Conservation (phyloP, 495 filamentous ascomycete genomes). For the Venustampulla echinocandica region DNA sequence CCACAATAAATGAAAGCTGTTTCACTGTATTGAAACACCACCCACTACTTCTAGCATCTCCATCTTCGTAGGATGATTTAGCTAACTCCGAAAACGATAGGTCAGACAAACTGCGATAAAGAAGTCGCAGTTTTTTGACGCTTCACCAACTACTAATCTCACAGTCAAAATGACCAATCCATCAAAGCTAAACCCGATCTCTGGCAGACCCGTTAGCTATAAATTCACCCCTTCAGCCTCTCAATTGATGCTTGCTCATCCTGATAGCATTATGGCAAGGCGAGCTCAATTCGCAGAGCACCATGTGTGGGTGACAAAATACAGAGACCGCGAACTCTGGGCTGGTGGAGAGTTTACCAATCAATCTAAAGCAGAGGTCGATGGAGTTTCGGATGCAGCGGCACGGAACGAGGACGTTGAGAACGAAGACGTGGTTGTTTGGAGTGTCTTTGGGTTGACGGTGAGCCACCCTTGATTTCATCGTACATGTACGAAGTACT, state of each 20-base stretch:
- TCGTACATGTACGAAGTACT: neutral
- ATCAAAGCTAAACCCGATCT: conserved; percentile 55
- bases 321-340: conserved; percentile 70
- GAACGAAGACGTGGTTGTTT: conserved; percentile 47
- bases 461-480: conserved; percentile 1
- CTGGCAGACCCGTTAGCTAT: conserved; percentile 66
- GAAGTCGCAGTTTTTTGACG: conserved; percentile 53
- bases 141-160: conserved; percentile 53
- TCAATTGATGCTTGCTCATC: conserved; percentile 69
- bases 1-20: too few relatives aligned
- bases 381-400: conserved; percentile 45
- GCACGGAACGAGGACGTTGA: conserved; percentile 39
- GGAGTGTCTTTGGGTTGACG: conserved; percentile 51
- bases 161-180: conserved; percentile 75
- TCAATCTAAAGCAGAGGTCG: conserved; percentile 57
- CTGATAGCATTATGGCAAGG: conserved; percentile 55
- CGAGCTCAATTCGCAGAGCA: conserved; percentile 77
- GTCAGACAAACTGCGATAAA: conserved; percentile 49
- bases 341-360: conserved; percentile 82
- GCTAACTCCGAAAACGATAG: too few relatives aligned
- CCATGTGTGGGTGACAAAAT: conserved; percentile 71
- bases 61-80: too few relatives aligned
- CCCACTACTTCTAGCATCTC: too few relatives aligned
- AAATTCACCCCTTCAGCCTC: conserved; percentile 66
- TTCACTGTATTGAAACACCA: too few relatives aligned